Conservation (phyloP, 148 eudicot species). For the Dianthus caryophyllus region DNA sequence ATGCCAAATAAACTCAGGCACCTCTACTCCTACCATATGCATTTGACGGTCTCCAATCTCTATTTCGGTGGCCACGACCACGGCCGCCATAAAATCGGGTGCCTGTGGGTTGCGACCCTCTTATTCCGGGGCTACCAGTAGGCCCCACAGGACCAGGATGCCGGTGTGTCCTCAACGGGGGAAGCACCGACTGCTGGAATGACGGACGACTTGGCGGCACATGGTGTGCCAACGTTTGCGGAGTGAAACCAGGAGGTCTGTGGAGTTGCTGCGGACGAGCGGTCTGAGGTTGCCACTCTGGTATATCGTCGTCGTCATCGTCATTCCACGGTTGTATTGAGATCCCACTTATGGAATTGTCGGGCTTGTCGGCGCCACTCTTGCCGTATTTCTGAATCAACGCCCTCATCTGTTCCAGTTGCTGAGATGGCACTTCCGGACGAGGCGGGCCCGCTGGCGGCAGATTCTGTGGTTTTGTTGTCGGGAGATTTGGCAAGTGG, state of each 20-base stretch:
- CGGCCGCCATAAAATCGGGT: constrained; percentile 24
- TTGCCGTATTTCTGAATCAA: constrained; percentile 77
- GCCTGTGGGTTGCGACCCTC: constrained; percentile 15
- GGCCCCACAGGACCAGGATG: constrained; percentile 22
- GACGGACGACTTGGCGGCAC: constrained; percentile 20
- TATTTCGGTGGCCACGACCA: constrained; percentile 18
- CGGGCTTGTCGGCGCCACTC: constrained; percentile 19
- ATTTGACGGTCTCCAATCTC: constrained; percentile 32
- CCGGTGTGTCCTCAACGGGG: constrained; percentile 35
- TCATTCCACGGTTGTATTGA: constrained; percentile 55
- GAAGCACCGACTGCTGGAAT: too few species aligned
- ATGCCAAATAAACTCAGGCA: constrained; percentile 17
- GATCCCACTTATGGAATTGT: constrained; percentile 11
- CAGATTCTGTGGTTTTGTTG: constrained; percentile 20
- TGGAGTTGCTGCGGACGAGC: constrained; percentile 12
- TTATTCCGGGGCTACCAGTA: not conserved
- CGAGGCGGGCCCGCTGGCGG: constrained; percentile 24
- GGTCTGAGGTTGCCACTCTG: constrained; percentile 92
- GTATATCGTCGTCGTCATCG: constrained; percentile 90
- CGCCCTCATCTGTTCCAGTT: constrained; percentile 67
- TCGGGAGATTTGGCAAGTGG: constrained; percentile 21
- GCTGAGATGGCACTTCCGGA: too few species aligned
- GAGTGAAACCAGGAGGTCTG: constrained; percentile 14
- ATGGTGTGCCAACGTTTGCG: constrained; percentile 24
- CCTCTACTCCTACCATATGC: constrained; percentile 33